Percentiles rank a stretch among this genome's conserved stretches.
These are phyloP conservation scores for Colletotrichum sp. DNA, from an alignment of 2,329 filamentous ascomycete genomes.

Conservation along the genomic window DNA sequence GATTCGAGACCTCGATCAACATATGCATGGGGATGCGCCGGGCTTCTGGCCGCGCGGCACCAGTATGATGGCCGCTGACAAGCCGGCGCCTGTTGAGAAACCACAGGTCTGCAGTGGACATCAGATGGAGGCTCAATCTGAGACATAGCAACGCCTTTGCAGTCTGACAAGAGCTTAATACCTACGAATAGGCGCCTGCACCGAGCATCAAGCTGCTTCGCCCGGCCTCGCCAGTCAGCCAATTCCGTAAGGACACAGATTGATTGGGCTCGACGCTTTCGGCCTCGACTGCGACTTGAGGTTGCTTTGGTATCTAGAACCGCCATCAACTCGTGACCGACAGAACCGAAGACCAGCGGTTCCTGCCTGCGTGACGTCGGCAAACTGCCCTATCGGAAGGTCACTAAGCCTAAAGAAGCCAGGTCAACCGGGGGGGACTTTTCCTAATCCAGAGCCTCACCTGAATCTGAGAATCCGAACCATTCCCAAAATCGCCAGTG, in stretches of 20 bases:
- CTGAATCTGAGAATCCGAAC: slow-evolving; percentile 27
- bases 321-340: slow-evolving; percentile 2
- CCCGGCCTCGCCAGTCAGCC: not conserved
- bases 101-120: not conserved
- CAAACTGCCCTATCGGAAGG: not conserved
- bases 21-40: not conserved
- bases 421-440: not conserved
- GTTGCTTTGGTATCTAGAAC: not conserved
- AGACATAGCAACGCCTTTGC: not conserved
- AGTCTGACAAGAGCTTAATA: not conserved
- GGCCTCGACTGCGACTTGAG: not conserved
- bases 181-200: not conserved
- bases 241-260: not conserved
- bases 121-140: not conserved
- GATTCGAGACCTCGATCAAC: not conserved
- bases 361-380: not conserved
- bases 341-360: not conserved
- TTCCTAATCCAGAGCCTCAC: slow-evolving; percentile 21
- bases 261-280: not conserved
- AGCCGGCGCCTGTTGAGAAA: not conserved
- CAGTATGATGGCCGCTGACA: not conserved
- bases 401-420: slow-evolving; percentile 11
- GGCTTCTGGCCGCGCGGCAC: slow-evolving; percentile 9
- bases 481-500: slow-evolving; percentile 6
- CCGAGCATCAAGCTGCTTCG: not conserved